A percentile compares a stretch with the other conserved stretches of the same genome.
phyloP scores from a whole-genome alignment of 2,329 filamentous ascomycete species.

The Aureobasidium sp. region DNA sequence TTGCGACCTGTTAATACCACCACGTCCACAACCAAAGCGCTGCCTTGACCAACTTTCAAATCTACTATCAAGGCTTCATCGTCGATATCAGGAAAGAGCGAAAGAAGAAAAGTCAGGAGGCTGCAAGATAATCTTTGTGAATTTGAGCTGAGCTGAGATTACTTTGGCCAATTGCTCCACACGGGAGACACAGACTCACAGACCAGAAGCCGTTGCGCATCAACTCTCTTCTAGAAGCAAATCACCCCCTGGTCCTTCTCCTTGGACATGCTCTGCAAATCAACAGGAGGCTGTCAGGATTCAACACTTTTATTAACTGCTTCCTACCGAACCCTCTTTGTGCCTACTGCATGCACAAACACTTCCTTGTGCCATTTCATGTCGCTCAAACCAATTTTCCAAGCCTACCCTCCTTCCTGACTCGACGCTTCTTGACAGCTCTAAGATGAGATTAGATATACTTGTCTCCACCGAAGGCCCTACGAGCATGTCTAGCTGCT shows the following conservation, averaged over 20 bases:
- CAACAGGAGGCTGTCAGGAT: neutral
- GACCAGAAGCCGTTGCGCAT: neutral
- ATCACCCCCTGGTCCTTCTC: neutral
- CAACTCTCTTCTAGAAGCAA: neutral
- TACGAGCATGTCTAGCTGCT: neutral
- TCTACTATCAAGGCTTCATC: neutral
- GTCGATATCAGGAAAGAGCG: neutral
- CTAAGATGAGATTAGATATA: neutral
- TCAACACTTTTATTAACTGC: neutral
- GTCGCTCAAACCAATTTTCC: neutral
- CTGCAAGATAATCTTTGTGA: neutral
- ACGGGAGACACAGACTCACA: neutral
- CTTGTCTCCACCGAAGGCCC: neutral
- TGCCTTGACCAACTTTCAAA: neutral
- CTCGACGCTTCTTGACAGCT: neutral
- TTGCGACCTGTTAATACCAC: neutral
- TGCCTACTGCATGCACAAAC: too few species aligned
- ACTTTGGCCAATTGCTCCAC: constrained; percentile 1
- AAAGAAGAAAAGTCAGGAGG: neutral
- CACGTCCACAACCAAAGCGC: neutral
- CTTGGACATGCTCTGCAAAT: neutral
- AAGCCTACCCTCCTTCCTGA: neutral
- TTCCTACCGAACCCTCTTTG: too few species aligned
- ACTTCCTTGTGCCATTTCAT: neutral
- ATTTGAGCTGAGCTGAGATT: constrained; percentile 4